These are phyloP conservation scores for Nyctanthes arbortristis DNA, from an alignment of 257 asterid species.

Conservation along the genomic window DNA sequence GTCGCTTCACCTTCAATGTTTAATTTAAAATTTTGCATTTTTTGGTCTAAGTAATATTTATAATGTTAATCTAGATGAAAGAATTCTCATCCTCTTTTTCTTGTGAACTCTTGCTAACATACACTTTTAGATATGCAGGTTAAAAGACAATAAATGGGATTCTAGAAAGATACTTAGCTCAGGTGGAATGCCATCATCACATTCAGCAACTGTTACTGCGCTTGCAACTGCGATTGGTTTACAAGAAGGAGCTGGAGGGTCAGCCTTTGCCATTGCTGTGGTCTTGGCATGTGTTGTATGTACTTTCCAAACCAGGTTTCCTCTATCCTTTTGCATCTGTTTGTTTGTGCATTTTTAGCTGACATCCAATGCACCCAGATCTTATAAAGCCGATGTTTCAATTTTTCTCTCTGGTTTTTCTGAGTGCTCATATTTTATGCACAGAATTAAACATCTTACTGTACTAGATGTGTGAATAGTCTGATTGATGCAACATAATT, in stretches of 20 bases:
- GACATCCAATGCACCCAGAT: constrained; percentile 14
- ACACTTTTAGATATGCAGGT: constrained; percentile 70
- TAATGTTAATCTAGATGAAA: background rate
- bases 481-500: background rate
- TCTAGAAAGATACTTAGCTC: constrained; percentile 88
- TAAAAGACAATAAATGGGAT: constrained; percentile 93
- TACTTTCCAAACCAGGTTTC: constrained; percentile 75
- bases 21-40: background rate
- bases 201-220: constrained; percentile 89
- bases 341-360: constrained; percentile 23
- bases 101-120: constrained; percentile 41
- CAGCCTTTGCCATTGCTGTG: constrained; percentile 84
- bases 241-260: constrained; percentile 74
- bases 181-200: constrained; percentile 99
- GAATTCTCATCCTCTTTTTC: background rate
- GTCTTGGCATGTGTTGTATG: constrained; percentile 98
- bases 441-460: background rate
- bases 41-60: too few species aligned
- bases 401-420: background rate
- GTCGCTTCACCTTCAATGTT: background rate
- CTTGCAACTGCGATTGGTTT: constrained; percentile 80
- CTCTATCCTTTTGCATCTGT: constrained; percentile 46
- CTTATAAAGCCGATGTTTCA: background rate
- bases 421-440: background rate
- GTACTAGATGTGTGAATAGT: background rate